Base-by-base conservation (phyloP, 164 flowering plant species). In the Litsea cubeba region DNA sequence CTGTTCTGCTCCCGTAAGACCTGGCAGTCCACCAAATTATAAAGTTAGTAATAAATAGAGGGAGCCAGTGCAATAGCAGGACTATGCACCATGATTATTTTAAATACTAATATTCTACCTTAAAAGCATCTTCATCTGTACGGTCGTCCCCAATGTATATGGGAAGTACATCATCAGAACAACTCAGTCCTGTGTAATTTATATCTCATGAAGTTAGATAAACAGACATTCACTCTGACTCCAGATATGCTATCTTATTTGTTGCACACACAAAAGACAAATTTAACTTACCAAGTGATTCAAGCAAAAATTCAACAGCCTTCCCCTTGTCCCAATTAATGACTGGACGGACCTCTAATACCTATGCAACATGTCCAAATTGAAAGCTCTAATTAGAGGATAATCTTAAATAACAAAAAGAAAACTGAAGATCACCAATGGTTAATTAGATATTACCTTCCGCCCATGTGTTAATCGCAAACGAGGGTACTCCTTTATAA, bases 81-180 rank as follows among this genome's bases (percentile, higher is more conserved):
- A 26, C 1, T 57, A 57, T 23, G 20, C 24, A 32, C 5, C 28
- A 17, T 2, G 30, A 71, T 28, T 26, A 51, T 28, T 49, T 49
- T 28, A 30, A 12, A 51, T 11, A 11, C 57, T 15, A 22, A 35
- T 28, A 12, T 66, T 63, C 4, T 66, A 91, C 99, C 98, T 92
- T 91, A 75, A 96, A 96, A 26, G 99, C 99, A 84, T 95, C 99
- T 87, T 95, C 99, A 85, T 95, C 98, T 0, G 95, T 87, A 58
- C 85, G 83, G 81, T 95, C 99, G 81, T 96, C 99, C 75, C 99
- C 99, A 66, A 96, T 85, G 66, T 84, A 96, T 25, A 96, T 89
- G 14, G 99, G 97, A 68, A 94, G 91, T 80, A 94, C 92, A 75
- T 91, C 95, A 1, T 85, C 83, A 14, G 84, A 66, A 23, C 83